Evolutionary conservation across 2,329 filamentous ascomycete species (phyloP), one percentile per base, ranked within the genome.

Genomic region (Endoconidiophora laricicola): DNA sequence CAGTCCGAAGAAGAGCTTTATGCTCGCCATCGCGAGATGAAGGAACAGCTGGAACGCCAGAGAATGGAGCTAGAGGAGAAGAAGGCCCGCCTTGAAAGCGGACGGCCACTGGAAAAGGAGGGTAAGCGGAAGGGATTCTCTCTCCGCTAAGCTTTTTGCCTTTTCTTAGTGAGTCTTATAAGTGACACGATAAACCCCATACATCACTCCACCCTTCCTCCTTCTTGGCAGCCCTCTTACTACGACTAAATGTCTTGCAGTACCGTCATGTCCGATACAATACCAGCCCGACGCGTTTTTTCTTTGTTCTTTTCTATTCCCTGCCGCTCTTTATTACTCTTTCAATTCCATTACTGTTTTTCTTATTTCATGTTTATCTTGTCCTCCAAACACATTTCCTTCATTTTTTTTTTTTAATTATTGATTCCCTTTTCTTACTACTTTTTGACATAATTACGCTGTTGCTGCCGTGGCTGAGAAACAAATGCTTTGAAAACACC

Each of bases 61-160:
- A 82, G 88, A 65, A 69, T 78, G 66, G 91, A 98, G 67, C 78
- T 98, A 63, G 91, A 98, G 66, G 91, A 98, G 72, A 98, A 96
- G 85, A 98, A 98, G 75, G 68, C 78, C 57, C 82, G 91, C 61
- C 74, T 98, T 71, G 91, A 98, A 69, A 94, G 83, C 65, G 91
- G 91, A 62, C 78, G 91, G 65, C 91, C 91, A 57, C 71, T 96
- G 70, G 91, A 96, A 72, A 88, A 96, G 73, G 90, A 96, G 74
- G 82, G 82, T 70, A 94, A 94, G 83, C 85, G 87, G 71, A 96
- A 96, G 85, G 90, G 90, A 54, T 98, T 98, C 78, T 98, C 91
- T 57, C 84, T 98, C 65, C 87, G 91, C 69, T 94, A 90, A 79
- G 58, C 58, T 54, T 10, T 33, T 33, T 33, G 9, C 29, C 29